A percentile compares a stretch with the other conserved stretches of the same genome.
These are phyloP conservation scores for Quaeritorhiza haematococci DNA, from an alignment of 371 early-diverging fungal genomes.

Conservation along the genomic window DNA sequence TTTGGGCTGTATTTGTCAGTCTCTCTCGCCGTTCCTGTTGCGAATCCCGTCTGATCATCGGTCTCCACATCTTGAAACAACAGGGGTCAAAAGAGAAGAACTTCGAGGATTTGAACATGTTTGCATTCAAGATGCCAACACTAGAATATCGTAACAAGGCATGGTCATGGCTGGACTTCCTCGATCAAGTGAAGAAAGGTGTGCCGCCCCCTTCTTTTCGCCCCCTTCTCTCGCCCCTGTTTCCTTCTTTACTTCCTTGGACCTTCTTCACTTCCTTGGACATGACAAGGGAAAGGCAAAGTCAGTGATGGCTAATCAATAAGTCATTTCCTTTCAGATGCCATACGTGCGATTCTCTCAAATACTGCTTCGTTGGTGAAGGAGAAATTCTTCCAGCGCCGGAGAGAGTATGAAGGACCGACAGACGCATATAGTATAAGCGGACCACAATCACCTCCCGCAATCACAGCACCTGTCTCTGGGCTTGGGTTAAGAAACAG, in stretches of 20 bases:
- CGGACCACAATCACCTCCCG: too few species aligned
- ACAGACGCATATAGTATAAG: too few species aligned
- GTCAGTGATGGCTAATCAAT: too few species aligned
- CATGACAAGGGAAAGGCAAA: not conserved
- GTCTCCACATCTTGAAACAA: not conserved
- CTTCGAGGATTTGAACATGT: conserved; percentile 65
- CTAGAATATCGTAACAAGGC: conserved; percentile 71
- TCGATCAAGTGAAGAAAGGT: conserved; percentile 59
- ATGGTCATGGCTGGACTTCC: conserved; percentile 68
- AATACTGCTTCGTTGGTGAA: conserved; percentile 63
- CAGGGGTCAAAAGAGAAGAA: conserved; percentile 66
- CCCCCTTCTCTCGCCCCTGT: not conserved
- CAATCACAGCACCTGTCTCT: too few species aligned
- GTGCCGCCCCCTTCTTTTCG: not conserved
- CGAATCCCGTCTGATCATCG: not conserved
- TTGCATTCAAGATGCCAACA: conserved; percentile 66
- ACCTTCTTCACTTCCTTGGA: not conserved
- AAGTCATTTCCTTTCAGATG: conserved; percentile 37
- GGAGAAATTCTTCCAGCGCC: conserved; percentile 61
- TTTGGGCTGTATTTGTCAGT: too few species aligned
- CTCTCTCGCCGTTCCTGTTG: too few species aligned
- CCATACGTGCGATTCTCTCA: conserved; percentile 52
- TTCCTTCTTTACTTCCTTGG: not conserved
- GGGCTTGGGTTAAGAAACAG: too few species aligned
- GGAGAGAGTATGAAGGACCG: too few species aligned